Percentiles rank a stretch among this genome's conserved stretches.
phyloP scores from a whole-genome alignment of 177 flowering plant genomes.

The Telopea speciosissima region DNA sequence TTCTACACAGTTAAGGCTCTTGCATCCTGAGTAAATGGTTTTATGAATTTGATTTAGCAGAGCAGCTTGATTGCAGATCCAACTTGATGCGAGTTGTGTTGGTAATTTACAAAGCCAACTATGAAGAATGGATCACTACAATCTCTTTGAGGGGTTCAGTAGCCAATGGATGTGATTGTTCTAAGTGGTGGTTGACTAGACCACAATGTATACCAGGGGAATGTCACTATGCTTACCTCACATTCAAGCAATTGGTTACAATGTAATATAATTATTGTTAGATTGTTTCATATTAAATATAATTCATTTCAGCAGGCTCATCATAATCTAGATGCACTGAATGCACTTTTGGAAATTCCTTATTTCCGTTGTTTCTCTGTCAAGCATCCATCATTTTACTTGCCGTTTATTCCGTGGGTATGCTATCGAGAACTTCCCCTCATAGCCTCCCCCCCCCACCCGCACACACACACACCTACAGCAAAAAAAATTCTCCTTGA shows the following conservation, averaged over 20 bases:
- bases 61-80: not conserved
- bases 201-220: not conserved
- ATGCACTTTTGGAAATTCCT: not conserved
- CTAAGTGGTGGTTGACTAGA: too few relatives aligned
- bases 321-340: not conserved
- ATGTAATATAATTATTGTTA: not conserved
- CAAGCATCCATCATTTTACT: too few relatives aligned
- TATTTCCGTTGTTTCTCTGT: not conserved
- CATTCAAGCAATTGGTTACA: not conserved
- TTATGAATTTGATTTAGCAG: not conserved
- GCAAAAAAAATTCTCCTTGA: too few relatives aligned
- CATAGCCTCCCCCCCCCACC: too few relatives aligned
- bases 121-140: not conserved
- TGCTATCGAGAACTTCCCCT: too few relatives aligned
- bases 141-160: not conserved
- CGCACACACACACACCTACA: too few relatives aligned
- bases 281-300: not conserved
- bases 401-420: too few relatives aligned
- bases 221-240: not conserved
- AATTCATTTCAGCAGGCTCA: not conserved
- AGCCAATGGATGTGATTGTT: not conserved
- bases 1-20: conserved; percentile 47
- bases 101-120: not conserved
- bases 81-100: not conserved
- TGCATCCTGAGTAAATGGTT: conserved; percentile 22